Evolutionary conservation across 2,329 filamentous ascomycete species (phyloP).

Genomic region (Claviceps capensis): DNA sequence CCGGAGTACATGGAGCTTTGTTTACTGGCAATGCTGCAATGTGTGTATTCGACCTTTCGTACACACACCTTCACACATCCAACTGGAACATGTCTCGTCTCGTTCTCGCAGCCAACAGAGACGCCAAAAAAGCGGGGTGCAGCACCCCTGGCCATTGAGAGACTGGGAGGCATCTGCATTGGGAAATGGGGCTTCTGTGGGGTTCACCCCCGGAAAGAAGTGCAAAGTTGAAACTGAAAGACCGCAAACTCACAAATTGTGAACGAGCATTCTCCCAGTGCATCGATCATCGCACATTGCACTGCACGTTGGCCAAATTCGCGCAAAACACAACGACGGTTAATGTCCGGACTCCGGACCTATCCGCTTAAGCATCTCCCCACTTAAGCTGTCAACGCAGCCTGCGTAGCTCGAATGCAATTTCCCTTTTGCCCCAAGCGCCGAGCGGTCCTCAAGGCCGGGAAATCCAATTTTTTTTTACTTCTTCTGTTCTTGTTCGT

Average conservation of each 20-base stretch:
- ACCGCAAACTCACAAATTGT: too few relatives aligned
- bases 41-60: too few relatives aligned
- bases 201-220: neutral
- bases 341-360: too few relatives aligned
- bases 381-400: neutral
- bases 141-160: conserved; percentile 16
- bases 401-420: neutral
- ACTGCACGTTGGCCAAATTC: too few relatives aligned
- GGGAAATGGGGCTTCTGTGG: conserved; percentile 11
- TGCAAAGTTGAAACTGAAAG: too few relatives aligned
- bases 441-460: neutral
- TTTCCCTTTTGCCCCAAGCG: neutral
- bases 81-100: too few relatives aligned
- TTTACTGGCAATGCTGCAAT: too few relatives aligned
- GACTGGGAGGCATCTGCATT: conserved; percentile 13
- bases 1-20: too few relatives aligned
- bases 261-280: neutral
- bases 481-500: neutral
- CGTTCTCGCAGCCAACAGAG: neutral
- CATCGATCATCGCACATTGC: too few relatives aligned
- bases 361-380: neutral
- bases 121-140: conserved; percentile 8
- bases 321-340: too few relatives aligned
- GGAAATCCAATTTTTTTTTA: neutral
- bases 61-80: too few relatives aligned